These are phyloP conservation scores for Coniochaeta sp. DNA, from an alignment of 2,329 filamentous ascomycete species.

Conservation along the genomic window DNA sequence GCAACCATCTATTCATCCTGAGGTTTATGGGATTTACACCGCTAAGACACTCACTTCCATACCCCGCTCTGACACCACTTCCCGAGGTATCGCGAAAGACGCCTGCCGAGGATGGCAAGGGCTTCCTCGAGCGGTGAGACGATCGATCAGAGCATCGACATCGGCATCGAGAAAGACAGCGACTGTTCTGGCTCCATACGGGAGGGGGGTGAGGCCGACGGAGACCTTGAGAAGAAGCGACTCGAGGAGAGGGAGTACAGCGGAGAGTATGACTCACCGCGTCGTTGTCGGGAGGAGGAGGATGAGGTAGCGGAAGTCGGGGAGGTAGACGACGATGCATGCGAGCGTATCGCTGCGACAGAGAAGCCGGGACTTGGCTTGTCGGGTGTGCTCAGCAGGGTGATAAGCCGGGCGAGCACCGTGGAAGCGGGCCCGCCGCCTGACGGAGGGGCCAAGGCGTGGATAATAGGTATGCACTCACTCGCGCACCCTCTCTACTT, in stretches of 20 bases:
- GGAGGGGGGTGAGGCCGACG: not conserved
- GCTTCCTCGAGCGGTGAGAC: not conserved
- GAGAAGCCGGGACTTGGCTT: conserved; percentile 7
- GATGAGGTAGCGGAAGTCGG: not conserved
- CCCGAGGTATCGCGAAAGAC: too few species aligned
- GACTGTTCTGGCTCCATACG: not conserved
- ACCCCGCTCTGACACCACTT: not conserved
- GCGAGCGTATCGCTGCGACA: not conserved
- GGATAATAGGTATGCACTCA: conserved; percentile 34
- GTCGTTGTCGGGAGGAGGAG: not conserved
- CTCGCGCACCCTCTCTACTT: too few species aligned
- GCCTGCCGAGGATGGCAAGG: not conserved
- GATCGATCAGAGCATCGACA: not conserved
- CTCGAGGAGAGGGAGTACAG: not conserved
- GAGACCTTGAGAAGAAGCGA: not conserved
- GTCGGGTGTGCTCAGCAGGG: conserved; percentile 23
- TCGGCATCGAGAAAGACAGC: not conserved
- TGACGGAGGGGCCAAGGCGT: conserved; percentile 40
- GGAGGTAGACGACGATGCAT: not conserved
- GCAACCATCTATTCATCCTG: not conserved
- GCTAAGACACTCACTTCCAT: not conserved
- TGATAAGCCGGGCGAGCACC: conserved; percentile 32
- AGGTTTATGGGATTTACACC: not conserved
- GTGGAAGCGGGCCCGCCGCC: conserved; percentile 39
- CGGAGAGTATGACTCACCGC: not conserved